Percentiles rank a stretch among this genome's conserved stretches.
These are phyloP conservation scores for Clarireedia homoeocarpa DNA, from an alignment of 2,329 filamentous ascomycete genomes.

Conservation along the genomic window DNA sequence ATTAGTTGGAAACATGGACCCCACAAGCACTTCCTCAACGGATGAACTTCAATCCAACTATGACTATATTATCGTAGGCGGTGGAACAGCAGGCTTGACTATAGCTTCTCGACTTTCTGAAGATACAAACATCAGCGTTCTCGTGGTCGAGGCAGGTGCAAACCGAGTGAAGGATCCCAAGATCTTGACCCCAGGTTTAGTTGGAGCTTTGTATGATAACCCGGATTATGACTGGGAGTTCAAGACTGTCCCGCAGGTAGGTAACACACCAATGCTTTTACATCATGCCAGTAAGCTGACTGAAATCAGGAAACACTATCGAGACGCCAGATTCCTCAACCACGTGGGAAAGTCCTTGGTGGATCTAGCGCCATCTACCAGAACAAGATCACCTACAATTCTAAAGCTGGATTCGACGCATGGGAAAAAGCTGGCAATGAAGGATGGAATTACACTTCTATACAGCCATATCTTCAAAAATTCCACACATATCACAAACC, in stretches of 20 bases:
- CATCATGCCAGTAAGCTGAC: background rate
- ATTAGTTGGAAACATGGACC: too few relatives aligned
- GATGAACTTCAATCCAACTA: background rate
- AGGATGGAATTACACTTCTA: constrained; percentile 33
- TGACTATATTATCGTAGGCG: constrained; percentile 37
- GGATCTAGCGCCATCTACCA: constrained; percentile 31
- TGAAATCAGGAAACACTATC: constrained; percentile 24
- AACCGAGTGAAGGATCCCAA: constrained; percentile 30
- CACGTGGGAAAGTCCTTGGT: constrained; percentile 30
- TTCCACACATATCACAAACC: constrained; percentile 18
- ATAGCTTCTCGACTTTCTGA: constrained; percentile 34
- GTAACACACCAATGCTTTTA: constrained; percentile 9
- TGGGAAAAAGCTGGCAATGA: constrained; percentile 35
- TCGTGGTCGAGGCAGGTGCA: constrained; percentile 34
- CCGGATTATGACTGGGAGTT: constrained; percentile 37
- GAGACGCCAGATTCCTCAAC: constrained; percentile 12
- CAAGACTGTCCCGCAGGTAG: constrained; percentile 31
- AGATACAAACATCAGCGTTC: constrained; percentile 29
- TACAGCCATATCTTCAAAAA: constrained; percentile 35
- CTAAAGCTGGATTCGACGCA: constrained; percentile 33
- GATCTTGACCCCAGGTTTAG: constrained; percentile 26
- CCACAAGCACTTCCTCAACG: too few relatives aligned
- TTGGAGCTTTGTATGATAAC: constrained; percentile 12
- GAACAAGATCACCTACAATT: constrained; percentile 17
- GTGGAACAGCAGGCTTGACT: constrained; percentile 35